phyloP scores from a whole-genome alignment of 345 rosid genomes.

The Camelina laxa region DNA sequence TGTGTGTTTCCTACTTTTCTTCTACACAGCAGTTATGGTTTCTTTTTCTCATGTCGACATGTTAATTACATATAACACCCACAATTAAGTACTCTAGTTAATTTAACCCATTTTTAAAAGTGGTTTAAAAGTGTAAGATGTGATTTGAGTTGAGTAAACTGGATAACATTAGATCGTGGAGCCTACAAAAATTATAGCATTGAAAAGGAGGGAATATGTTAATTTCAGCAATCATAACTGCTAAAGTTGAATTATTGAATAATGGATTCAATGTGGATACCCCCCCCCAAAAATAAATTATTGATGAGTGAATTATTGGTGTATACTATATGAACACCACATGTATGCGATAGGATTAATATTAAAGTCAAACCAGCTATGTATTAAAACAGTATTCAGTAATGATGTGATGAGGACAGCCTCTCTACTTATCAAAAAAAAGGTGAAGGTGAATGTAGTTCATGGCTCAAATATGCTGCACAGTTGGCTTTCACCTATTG shows the following conservation, averaged over 20 bases:
- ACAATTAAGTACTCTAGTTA: background rate
- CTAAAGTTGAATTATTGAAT: slow-evolving; percentile 35
- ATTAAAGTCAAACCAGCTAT: slow-evolving; percentile 13
- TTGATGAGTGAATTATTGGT: slow-evolving; percentile 35
- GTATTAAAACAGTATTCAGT: background rate
- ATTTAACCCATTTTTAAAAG: background rate
- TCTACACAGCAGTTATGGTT: background rate
- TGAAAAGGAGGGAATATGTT: slow-evolving; percentile 20
- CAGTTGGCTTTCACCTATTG: slow-evolving; percentile 27
- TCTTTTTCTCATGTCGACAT: background rate
- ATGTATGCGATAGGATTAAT: slow-evolving; percentile 20
- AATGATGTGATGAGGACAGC: slow-evolving; percentile 37
- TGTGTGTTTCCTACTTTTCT: background rate
- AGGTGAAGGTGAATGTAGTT: background rate
- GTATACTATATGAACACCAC: background rate
- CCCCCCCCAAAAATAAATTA: background rate
- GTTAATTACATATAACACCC: background rate
- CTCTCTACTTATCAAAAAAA: slow-evolving; percentile 38
- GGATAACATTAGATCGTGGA: slow-evolving; percentile 4
- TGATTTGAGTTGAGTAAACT: slow-evolving; percentile 17
- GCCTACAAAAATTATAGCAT: slow-evolving; percentile 21
- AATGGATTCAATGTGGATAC: slow-evolving; percentile 32
- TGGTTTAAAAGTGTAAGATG: slow-evolving; percentile 22
- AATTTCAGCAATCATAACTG: background rate
- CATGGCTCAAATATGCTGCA: slow-evolving; percentile 18